Percentiles rank a stretch among this genome's conserved stretches.
phyloP scores from a whole-genome alignment of 192 early-diverging fungal genomes.

The Spinellus fusiger region DNA sequence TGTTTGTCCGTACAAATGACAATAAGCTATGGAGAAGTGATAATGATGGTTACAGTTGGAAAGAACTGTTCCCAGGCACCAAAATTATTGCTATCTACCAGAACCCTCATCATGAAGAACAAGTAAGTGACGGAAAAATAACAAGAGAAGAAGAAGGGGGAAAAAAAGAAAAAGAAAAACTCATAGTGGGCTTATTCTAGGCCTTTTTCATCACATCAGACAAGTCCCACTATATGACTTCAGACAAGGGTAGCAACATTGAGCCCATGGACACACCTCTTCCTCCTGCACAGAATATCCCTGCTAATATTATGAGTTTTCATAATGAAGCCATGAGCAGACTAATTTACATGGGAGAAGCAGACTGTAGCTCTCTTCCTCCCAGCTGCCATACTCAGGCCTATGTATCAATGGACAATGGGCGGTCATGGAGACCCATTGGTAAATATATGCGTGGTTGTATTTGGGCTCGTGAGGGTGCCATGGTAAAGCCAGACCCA shows the following conservation, averaged over 20 bases:
- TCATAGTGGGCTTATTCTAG: background rate
- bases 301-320: slow-evolving; percentile 65
- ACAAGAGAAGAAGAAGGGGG: background rate
- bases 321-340: slow-evolving; percentile 81
- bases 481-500: slow-evolving; percentile 44
- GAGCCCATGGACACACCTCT: slow-evolving; percentile 50
- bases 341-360: slow-evolving; percentile 69
- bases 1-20: slow-evolving; percentile 46
- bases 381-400: slow-evolving; percentile 66
- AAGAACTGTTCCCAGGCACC: slow-evolving; percentile 21
- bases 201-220: slow-evolving; percentile 57
- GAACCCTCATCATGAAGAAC: slow-evolving; percentile 54
- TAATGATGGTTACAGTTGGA: slow-evolving; percentile 63
- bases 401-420: slow-evolving; percentile 64
- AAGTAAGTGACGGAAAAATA: slow-evolving; percentile 8
- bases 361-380: slow-evolving; percentile 37
- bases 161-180: background rate
- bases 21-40: slow-evolving; percentile 48
- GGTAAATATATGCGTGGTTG: slow-evolving; percentile 68
- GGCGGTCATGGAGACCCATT: slow-evolving; percentile 61
- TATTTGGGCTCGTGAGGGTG: slow-evolving; percentile 55
- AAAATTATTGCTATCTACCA: slow-evolving; percentile 49
- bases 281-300: slow-evolving; percentile 50
- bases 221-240: slow-evolving; percentile 47
- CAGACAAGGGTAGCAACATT: slow-evolving; percentile 53